A percentile compares a stretch with the other conserved stretches of the same genome.
phyloP scores from a whole-genome alignment of 1,284 basidiomycete genomes.

The Cryptococcus wingfieldii region DNA sequence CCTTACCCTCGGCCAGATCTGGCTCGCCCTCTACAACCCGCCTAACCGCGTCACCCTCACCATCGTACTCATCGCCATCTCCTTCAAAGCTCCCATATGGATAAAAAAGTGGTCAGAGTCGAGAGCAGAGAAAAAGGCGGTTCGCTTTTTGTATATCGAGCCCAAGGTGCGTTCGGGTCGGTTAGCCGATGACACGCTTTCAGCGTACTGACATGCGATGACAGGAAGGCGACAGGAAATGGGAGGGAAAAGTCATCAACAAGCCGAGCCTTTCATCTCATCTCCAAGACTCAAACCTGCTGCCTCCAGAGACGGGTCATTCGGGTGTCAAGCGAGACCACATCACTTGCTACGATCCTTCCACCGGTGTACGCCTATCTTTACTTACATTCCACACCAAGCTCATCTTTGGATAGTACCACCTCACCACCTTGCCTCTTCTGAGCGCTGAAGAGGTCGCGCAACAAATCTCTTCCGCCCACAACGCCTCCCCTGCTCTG shows the following conservation, averaged over 20 bases:
- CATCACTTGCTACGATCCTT: constrained; percentile 87
- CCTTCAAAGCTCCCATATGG: constrained; percentile 10
- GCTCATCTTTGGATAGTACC: constrained; percentile 26
- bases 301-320: constrained; percentile 25
- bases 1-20: constrained; percentile 33
- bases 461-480: constrained; percentile 64
- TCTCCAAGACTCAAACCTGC: constrained; percentile 22
- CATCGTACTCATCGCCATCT: constrained; percentile 17
- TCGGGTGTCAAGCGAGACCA: constrained; percentile 58
- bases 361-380: constrained; percentile 64
- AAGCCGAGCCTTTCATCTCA: constrained; percentile 31
- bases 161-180: constrained; percentile 56
- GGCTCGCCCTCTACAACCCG: constrained; percentile 32
- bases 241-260: constrained; percentile 27
- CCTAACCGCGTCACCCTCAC: constrained; percentile 25
- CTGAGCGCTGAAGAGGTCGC: constrained; percentile 63
- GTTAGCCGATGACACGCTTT: background rate
- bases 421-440: constrained; percentile 54
- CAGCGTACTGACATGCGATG: background rate
- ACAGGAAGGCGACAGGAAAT: constrained; percentile 24
- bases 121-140: constrained; percentile 51
- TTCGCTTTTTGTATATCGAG: constrained; percentile 58
- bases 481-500: constrained; percentile 68
- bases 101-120: constrained; percentile 9
- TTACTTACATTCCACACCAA: background rate